Conservation (phyloP, 176 grass and related monocot species). For the Lolium multiflorum region DNA sequence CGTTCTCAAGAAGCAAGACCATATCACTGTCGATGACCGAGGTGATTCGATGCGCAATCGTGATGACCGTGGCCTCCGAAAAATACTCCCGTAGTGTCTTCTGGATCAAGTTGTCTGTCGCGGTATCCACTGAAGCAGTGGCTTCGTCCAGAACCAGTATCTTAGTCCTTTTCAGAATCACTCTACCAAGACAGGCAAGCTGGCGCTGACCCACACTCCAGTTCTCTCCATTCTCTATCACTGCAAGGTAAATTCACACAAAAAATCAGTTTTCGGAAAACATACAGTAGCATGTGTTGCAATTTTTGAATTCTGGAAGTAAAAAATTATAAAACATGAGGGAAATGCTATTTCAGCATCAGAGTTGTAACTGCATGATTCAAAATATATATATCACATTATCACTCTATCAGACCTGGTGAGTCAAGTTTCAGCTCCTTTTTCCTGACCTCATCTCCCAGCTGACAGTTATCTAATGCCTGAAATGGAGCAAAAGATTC, state of each 20-base stretch:
- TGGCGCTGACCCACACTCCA: constrained; percentile 79
- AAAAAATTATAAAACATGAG: not conserved
- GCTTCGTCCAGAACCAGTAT: constrained; percentile 56
- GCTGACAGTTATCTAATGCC: constrained; percentile 80
- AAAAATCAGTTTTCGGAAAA: constrained; percentile 23
- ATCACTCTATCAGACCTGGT: constrained; percentile 51
- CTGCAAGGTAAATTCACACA: constrained; percentile 46
- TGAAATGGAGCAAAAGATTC: constrained; percentile 24
- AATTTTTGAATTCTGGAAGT: not conserved
- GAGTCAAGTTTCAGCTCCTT: constrained; percentile 78
- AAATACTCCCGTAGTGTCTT: constrained; percentile 34
- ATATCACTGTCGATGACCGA: constrained; percentile 33
- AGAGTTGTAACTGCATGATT: constrained; percentile 1
- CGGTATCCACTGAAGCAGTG: constrained; percentile 31
- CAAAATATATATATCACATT: not conserved
- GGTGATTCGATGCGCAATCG: constrained; percentile 18
- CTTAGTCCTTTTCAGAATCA: constrained; percentile 84
- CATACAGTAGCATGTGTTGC: not conserved
- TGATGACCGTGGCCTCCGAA: constrained; percentile 23
- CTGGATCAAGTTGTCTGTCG: constrained; percentile 28
- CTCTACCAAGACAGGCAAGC: constrained; percentile 72
- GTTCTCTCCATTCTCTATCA: constrained; percentile 89
- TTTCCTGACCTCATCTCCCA: constrained; percentile 74
- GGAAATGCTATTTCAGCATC: not conserved
- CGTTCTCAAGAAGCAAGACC: constrained; percentile 30